phyloP scores from a whole-genome alignment of 78 protist genomes.

The Anaeramoeba flamelloides region DNA sequence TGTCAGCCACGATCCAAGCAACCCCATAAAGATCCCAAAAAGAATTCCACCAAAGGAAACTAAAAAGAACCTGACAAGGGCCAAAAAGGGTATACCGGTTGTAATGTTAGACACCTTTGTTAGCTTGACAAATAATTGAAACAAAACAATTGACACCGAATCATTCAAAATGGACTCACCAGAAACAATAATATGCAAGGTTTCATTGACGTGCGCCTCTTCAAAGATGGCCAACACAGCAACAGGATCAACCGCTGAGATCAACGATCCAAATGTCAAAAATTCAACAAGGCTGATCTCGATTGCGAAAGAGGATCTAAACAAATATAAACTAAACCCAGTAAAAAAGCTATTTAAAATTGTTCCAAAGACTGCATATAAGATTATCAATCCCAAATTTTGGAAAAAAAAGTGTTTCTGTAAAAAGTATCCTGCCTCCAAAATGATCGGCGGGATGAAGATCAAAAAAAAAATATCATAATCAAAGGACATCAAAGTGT shows the following conservation, averaged over 20 bases:
- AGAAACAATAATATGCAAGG: slow-evolving; percentile 25
- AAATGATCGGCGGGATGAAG: slow-evolving; percentile 4
- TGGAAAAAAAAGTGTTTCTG: background rate
- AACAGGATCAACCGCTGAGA: slow-evolving; percentile 27
- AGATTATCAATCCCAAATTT: slow-evolving; percentile 9
- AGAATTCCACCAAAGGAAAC: background rate
- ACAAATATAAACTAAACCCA: background rate
- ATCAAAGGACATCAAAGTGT: too few relatives aligned
- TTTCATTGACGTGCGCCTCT: slow-evolving; percentile 20
- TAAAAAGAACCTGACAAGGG: slow-evolving; percentile 14
- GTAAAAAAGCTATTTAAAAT: slow-evolving; percentile 10
- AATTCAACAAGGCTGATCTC: slow-evolving; percentile 1
- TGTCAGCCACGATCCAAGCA: background rate
- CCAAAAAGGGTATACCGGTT: too few relatives aligned
- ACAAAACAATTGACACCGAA: slow-evolving; percentile 6
- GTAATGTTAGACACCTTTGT: too few relatives aligned
- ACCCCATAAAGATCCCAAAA: slow-evolving; percentile 3
- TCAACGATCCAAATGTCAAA: slow-evolving; percentile 1
- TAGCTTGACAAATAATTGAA: background rate
- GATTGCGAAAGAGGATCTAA: background rate
- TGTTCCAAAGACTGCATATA: slow-evolving; percentile 19
- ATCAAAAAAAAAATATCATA: too few relatives aligned
- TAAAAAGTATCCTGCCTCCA: slow-evolving; percentile 5
- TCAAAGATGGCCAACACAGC: slow-evolving; percentile 34
- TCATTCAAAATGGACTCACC: slow-evolving; percentile 41